Percentiles rank a stretch among this genome's conserved stretches.
These are phyloP conservation scores for Diaporthe helianthi DNA, from an alignment of 2,329 filamentous ascomycete genomes.

Conservation along the genomic window DNA sequence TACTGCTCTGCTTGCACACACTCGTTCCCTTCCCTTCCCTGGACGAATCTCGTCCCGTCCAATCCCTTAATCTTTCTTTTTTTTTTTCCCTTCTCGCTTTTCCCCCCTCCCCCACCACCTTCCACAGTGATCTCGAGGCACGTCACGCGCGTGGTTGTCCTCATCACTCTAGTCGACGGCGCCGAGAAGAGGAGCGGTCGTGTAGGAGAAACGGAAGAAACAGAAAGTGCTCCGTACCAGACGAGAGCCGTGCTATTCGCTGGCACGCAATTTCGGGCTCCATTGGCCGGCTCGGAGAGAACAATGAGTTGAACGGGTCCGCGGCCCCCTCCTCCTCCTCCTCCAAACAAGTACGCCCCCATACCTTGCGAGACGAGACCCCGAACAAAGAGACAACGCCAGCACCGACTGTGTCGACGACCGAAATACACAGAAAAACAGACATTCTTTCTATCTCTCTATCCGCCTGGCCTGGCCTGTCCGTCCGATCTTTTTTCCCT, in stretches of 20 bases:
- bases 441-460: background rate
- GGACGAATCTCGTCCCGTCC: conserved; percentile 12
- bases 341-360: conserved; percentile 6
- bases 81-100: conserved; percentile 1
- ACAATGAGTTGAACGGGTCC: conserved; percentile 32
- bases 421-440: too few relatives aligned
- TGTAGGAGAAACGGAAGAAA: conserved; percentile 19
- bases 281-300: conserved; percentile 23
- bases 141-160: conserved; percentile 35
- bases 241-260: background rate
- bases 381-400: conserved; percentile 7
- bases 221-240: background rate
- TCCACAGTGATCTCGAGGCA: conserved; percentile 35
- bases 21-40: background rate
- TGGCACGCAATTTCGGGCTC: conserved; percentile 3
- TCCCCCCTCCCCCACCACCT: conserved; percentile 19
- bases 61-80: conserved; percentile 1
- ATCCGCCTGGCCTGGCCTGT: conserved; percentile 11
- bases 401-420: conserved; percentile 2
- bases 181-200: conserved; percentile 34
- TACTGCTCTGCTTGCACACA: background rate
- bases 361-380: conserved; percentile 26
- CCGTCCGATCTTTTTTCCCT: conserved; percentile 27
- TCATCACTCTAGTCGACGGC: conserved; percentile 33
- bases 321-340: conserved; percentile 23